phyloP scores from a whole-genome alignment of 2,329 filamentous ascomycete species.

The Fonsecaea pedrosoi region DNA sequence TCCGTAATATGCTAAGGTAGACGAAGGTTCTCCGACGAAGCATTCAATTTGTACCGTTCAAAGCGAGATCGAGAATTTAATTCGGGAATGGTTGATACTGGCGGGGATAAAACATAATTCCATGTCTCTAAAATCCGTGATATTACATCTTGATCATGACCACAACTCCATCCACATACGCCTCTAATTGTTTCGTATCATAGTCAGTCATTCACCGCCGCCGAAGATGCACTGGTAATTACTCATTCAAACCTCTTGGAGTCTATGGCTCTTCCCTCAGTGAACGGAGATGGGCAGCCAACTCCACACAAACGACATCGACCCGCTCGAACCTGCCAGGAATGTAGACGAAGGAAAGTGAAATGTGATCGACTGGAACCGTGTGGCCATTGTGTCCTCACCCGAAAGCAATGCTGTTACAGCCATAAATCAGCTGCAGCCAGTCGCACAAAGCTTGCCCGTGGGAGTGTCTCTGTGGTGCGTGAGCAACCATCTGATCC shows the following conservation, averaged over 20 bases:
- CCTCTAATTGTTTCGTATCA: no score
- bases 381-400: constrained; percentile 39
- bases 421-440: background rate
- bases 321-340: constrained; percentile 40
- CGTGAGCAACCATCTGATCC: background rate
- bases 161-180: no score
- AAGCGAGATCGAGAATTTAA: no score
- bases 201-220: no score
- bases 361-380: constrained; percentile 42
- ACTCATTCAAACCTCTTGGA: background rate
- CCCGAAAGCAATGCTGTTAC: constrained; percentile 35
- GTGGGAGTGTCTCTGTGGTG: background rate
- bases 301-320: constrained; percentile 32
- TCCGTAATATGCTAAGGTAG: no score
- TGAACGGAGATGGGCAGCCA: background rate
- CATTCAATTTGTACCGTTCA: no score
- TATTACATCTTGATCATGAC: no score
- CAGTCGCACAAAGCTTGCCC: background rate
- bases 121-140: no score
- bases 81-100: no score
- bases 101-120: no score
- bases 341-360: constrained; percentile 45
- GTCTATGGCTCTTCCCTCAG: background rate
- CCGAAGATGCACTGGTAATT: background rate
- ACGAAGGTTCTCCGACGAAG: no score